Conservation (phyloP, 2,329 filamentous ascomycete species). For the Purpureocillium lavendulum region DNA sequence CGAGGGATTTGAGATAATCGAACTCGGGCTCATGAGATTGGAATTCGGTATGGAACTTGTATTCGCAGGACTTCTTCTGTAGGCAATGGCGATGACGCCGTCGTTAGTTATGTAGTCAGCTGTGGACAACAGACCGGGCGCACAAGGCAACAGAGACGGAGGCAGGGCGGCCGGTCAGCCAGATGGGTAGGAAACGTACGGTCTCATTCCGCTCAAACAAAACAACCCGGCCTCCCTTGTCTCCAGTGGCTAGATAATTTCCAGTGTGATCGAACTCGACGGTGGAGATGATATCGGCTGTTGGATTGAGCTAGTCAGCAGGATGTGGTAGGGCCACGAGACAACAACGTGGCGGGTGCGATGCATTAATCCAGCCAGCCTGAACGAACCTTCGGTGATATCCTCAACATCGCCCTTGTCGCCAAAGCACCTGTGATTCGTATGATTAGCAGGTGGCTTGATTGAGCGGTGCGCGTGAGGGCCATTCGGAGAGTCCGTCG, state of each 20-base stretch:
- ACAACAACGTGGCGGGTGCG: neutral
- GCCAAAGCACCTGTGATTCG: conserved; percentile 75
- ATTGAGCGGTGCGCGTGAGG: neutral
- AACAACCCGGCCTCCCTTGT: conserved; percentile 80
- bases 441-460: conserved; percentile 14
- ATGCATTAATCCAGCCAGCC: neutral
- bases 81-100: conserved; percentile 1
- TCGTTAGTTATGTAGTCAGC: neutral
- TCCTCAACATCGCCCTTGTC: conserved; percentile 99
- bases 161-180: no score
- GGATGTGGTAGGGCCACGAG: conserved; percentile 3
- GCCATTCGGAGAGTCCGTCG: neutral
- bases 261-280: conserved; percentile 87
- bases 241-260: conserved; percentile 83
- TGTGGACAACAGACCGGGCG: no score
- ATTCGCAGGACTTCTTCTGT: conserved; percentile 99
- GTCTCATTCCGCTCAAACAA: conserved; percentile 93
- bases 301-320: conserved; percentile 10
- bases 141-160: no score
- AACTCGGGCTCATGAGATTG: conserved; percentile 99
- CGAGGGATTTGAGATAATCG: conserved; percentile 96
- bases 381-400: conserved; percentile 78
- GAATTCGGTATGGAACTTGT: conserved; percentile 99
- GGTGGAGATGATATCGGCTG: conserved; percentile 85
- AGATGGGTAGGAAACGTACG: conserved; percentile 46